Evolutionary conservation across 352 stramenopile genomes (phyloP), one percentile per base, ranked within the genome.

Genomic region (Globisporangium nodosum): DNA sequence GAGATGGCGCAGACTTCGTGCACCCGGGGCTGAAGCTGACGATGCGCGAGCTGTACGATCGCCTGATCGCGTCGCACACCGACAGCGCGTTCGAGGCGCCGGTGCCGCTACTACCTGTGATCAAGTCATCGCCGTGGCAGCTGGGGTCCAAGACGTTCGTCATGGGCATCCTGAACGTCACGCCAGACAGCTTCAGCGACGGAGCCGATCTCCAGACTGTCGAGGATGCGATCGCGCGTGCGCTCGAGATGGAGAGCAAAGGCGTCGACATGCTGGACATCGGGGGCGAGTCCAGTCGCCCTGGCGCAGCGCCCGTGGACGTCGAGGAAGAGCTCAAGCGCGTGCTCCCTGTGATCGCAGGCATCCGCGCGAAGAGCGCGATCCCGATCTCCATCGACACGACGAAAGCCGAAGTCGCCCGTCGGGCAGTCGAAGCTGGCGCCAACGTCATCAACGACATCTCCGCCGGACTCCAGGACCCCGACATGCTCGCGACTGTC

Each of bases 121-220:
- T 61, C 20, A 88, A 90, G 56, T 52, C 48, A 1, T 27, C 31
- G 0, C 74, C 74, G 7, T 86, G 75, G 74, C 57, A 58, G 12
- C 56, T 92, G 9, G 73, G 70, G 6, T 63, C 54, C n/a, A 90
- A 92, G 56, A 92, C 84, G 5, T 90, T 81, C 35, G 84, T 99
- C 49, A 99, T 99, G 96, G 97, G 97, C 33, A 98, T 99, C 67
- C 60, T 99, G 6, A 99, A 99, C 75, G 85, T 98, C n/a, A 99
- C 97, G 18, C 97, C 97, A 11, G 97, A 99, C 71, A 98, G 90
- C 68, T 99, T 99, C 64, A 98, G 92, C 73, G 81, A 87, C 42
- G 65, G 71, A 3, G 70, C 66, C 3, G 71, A 87, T 18, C 48
- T 86, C 11, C 48, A 61, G 18, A 82, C 68, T 2, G 64, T 65